A percentile compares a stretch with the other conserved stretches of the same genome.
phyloP scores from a whole-genome alignment of 2,329 filamentous ascomycete species.

The Neodidymelliopsis sp. region DNA sequence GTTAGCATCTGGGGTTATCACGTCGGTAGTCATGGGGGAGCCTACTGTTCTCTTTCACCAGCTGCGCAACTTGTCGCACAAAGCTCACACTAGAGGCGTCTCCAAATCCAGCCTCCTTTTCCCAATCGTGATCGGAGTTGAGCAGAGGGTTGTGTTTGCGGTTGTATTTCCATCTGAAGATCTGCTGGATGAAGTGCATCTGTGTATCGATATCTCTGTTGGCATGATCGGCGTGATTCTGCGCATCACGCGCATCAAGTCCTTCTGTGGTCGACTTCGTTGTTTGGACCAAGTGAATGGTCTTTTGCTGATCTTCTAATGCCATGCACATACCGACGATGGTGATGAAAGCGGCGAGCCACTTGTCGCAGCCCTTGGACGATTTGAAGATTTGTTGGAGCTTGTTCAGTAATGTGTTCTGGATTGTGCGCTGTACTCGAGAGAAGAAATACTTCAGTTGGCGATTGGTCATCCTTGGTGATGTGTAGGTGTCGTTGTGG shows the following conservation, averaged over 20 bases:
- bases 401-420: slow-evolving; percentile 54
- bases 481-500: slow-evolving; percentile 42
- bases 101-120: slow-evolving; percentile 46
- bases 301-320: slow-evolving; percentile 57
- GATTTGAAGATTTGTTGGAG: slow-evolving; percentile 57
- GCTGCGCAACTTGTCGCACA: slow-evolving; percentile 45
- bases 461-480: slow-evolving; percentile 57
- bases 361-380: slow-evolving; percentile 53
- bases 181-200: slow-evolving; percentile 54
- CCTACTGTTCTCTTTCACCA: slow-evolving; percentile 55
- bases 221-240: slow-evolving; percentile 48
- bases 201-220: slow-evolving; percentile 55
- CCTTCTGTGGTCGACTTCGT: slow-evolving; percentile 46
- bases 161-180: slow-evolving; percentile 59
- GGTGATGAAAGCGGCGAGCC: slow-evolving; percentile 56
- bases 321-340: slow-evolving; percentile 58
- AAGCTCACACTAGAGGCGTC: slow-evolving; percentile 48
- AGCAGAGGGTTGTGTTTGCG: slow-evolving; percentile 52
- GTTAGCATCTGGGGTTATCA: slow-evolving; percentile 19
- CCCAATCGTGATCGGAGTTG: slow-evolving; percentile 49
- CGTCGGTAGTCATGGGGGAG: background rate
- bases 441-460: slow-evolving; percentile 61
- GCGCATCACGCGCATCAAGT: slow-evolving; percentile 33
- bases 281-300: slow-evolving; percentile 54
- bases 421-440: slow-evolving; percentile 52